These are phyloP conservation scores for Xylaria sp. DNA, from an alignment of 2,329 filamentous ascomycete genomes.

Conservation along the genomic window DNA sequence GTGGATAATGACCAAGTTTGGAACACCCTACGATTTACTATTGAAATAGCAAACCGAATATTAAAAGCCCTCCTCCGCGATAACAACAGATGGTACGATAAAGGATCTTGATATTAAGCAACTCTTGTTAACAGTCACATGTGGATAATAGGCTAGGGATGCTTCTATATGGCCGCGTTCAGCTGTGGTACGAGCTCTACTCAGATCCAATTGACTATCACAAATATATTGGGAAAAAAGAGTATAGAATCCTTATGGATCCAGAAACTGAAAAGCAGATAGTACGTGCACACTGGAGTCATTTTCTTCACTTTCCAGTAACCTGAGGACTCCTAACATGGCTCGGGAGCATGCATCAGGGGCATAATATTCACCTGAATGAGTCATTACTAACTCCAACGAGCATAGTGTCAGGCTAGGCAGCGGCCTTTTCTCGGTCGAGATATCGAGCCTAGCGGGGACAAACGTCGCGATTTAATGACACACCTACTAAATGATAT, in stretches of 20 bases:
- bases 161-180: conserved; percentile 8
- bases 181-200: conserved; percentile 7
- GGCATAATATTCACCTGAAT: too few relatives aligned
- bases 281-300: too few relatives aligned
- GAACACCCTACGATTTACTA: neutral
- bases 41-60: conserved; percentile 21
- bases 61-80: conserved; percentile 7
- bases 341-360: too few relatives aligned
- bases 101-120: neutral
- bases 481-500: neutral
- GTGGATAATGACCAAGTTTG: conserved; percentile 15
- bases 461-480: neutral
- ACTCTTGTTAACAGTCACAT: neutral
- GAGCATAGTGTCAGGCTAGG: too few relatives aligned
- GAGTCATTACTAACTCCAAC: too few relatives aligned
- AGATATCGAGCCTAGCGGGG: conserved; percentile 1
- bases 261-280: neutral
- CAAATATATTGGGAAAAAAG: too few relatives aligned
- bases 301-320: too few relatives aligned
- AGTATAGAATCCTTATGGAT: neutral
- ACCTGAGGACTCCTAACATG: too few relatives aligned
- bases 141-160: conserved; percentile 7
- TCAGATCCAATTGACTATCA: neutral
- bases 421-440: neutral
- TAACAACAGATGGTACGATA: conserved; percentile 13